These are phyloP conservation scores for Theileria parva DNA, from an alignment of 169 alveolate species.

Conservation along the genomic window DNA sequence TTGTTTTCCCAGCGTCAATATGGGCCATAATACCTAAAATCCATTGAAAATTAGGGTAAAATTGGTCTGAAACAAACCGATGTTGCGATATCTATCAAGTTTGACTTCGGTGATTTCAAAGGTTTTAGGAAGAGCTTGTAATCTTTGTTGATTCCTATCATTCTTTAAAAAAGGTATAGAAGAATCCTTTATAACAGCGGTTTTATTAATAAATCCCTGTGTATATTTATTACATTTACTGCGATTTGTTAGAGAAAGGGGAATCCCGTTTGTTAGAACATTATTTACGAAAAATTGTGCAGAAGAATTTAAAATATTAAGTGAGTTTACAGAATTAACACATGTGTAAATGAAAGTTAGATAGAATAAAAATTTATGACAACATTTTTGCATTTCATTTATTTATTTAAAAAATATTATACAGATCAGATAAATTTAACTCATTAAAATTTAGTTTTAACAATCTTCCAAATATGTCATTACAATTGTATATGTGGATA, in stretches of 20 bases:
- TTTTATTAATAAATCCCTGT: background rate
- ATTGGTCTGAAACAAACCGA: slow-evolving; percentile 23
- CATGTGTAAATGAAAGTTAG: background rate
- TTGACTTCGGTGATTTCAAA: slow-evolving; percentile 30
- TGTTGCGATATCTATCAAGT: slow-evolving; percentile 52
- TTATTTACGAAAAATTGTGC: background rate
- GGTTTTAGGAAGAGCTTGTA: slow-evolving; percentile 9
- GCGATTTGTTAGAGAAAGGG: background rate
- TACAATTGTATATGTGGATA: background rate
- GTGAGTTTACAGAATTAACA: background rate
- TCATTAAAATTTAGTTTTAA: background rate
- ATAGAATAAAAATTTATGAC: background rate
- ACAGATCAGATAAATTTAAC: background rate
- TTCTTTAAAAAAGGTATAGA: background rate
- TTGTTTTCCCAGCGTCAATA: slow-evolving; percentile 97
- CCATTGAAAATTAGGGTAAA: background rate
- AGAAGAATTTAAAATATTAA: background rate
- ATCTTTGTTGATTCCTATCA: background rate
- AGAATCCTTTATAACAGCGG: background rate
- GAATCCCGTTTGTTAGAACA: background rate
- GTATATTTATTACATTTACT: background rate
- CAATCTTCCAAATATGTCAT: background rate
- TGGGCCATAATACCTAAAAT: slow-evolving; percentile 93
- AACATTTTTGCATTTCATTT: background rate
- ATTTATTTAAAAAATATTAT: background rate